A percentile compares a stretch with the other conserved stretches of the same genome.
Conservation (phyloP, 306 rosid species). For the Morella rubra region DNA sequence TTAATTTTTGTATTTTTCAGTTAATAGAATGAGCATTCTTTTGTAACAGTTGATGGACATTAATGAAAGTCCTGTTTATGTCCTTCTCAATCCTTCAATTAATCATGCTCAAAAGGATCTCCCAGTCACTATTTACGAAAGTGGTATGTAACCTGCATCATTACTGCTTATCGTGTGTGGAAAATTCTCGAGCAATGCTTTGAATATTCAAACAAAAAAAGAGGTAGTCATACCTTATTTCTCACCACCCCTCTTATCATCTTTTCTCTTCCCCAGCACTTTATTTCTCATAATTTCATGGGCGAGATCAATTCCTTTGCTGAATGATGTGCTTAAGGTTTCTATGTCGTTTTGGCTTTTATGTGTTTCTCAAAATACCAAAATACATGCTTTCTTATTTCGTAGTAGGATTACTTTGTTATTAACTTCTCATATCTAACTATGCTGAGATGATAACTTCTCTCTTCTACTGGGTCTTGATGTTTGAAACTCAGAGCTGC, state of each 20-base stretch:
- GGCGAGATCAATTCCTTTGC: not conserved
- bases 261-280: not conserved
- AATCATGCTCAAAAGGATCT: conserved; percentile 93
- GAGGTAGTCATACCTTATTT: not conserved
- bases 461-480: conserved; percentile 32
- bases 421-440: conserved; percentile 16
- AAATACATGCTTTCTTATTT: conserved; percentile 9
- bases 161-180: conserved; percentile 15
- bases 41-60: conserved; percentile 86
- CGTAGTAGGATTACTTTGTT: conserved; percentile 13
- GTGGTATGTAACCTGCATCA: conserved; percentile 53
- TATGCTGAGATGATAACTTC: conserved; percentile 25
- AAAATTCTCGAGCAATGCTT: conserved; percentile 3
- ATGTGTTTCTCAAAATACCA: too few relatives aligned
- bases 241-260: not conserved
- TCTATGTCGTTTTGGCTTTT: not conserved
- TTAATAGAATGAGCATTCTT: conserved; percentile 21
- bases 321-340: not conserved
- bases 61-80: conserved; percentile 94
- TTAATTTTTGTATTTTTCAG: not conserved
- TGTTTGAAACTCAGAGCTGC: conserved; percentile 66
- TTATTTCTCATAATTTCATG: not conserved
- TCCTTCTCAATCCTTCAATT: conserved; percentile 82
- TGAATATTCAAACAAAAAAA: not conserved
- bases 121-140: conserved; percentile 82